A percentile compares a stretch with the other conserved stretches of the same genome.
Evolutionary conservation across 805 yeast genomes (phyloP).

Genomic region (Barnettozyma populi): DNA sequence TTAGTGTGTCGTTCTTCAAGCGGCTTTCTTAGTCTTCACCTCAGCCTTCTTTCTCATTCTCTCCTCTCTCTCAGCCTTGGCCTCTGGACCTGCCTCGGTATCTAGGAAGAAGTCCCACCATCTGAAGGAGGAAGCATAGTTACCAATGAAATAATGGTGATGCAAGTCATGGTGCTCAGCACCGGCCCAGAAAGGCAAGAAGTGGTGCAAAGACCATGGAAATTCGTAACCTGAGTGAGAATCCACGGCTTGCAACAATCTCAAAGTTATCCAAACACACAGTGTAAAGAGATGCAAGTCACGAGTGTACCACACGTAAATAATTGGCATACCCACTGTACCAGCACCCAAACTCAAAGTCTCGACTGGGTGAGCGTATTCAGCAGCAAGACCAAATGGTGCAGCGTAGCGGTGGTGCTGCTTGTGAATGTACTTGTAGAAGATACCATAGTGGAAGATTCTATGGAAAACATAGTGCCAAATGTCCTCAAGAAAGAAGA

Average conservation of each 20-base stretch:
- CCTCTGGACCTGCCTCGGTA: slow-evolving; percentile 84
- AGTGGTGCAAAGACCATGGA: slow-evolving; percentile 90
- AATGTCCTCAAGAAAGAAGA: slow-evolving; percentile 83
- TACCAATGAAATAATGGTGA: slow-evolving; percentile 91
- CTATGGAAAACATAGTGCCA: slow-evolving; percentile 98
- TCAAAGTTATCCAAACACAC: slow-evolving; percentile 75
- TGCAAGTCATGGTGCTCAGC: slow-evolving; percentile 97
- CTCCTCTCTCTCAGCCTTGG: slow-evolving; percentile 63
- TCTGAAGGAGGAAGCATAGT: slow-evolving; percentile 89
- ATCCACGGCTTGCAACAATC: slow-evolving; percentile 93
- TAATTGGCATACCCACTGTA: slow-evolving; percentile 88
- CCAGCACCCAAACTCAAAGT: slow-evolving; percentile 87
- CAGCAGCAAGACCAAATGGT: slow-evolving; percentile 94
- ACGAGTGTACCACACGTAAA: slow-evolving; percentile 70
- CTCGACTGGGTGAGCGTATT: slow-evolving; percentile 95
- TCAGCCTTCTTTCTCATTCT: slow-evolving; percentile 35
- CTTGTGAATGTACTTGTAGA: slow-evolving; percentile 89
- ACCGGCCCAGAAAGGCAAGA: slow-evolving; percentile 95
- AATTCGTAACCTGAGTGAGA: slow-evolving; percentile 96
- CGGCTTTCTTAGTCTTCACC: slow-evolving; percentile 10
- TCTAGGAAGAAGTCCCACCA: slow-evolving; percentile 87
- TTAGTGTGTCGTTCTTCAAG: background rate
- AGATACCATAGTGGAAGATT: slow-evolving; percentile 75
- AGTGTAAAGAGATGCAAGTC: slow-evolving; percentile 82
- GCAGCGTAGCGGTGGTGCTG: slow-evolving; percentile 97